Base-by-base conservation (phyloP, 495 filamentous ascomycete genomes). In the Cercophora scortea region DNA sequence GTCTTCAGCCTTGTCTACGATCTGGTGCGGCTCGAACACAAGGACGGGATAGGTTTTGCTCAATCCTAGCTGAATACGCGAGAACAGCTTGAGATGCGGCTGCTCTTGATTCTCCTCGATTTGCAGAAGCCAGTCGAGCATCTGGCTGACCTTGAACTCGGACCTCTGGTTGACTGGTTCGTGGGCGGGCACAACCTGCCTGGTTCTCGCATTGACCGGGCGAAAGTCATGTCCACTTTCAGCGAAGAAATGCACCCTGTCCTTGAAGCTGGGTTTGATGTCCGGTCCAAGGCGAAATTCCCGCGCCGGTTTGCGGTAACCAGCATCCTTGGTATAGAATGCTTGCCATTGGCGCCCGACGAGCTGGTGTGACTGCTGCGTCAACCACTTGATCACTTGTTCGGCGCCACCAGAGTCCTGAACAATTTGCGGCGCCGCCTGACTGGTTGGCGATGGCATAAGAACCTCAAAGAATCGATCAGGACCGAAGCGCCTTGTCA, bases 381-480 rank as follows among this genome's bases (percentile, higher is more conserved):
- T 63, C 17, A 79, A 45, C 74, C 75, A 79, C 2, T 53, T 47
- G 42, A 71, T 66, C 32, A 78, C 56, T n/a, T 57, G 42, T 4
- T 74, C 65, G 17, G 68, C 9, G 8, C 61, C 58, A 10, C 55
- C 51, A 11, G 59, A 51, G 5, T 51, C 49, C 38, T 60, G 65
- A 8, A 69, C 17, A 8, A 64, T 49, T 6, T 47, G 19, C 3
- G 61, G 55, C 1, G 59, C 54, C 6, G 39, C 50, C 7, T 6
- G 42, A 1, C 34, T 43, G 3, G 59, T 60, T 0, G 59, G 61
- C 1, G 68, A 66, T 8, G 74, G 70, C 19, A 75, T 54, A 7
- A 70, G 54, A 6, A 77, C 53, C 19, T 77, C 73, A 36, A 77
- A 56, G 36, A 76, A 75, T 8, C 73, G 65, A 43, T 77, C 74